Conservation (phyloP, 1,139 yeast genomes). For the Lodderomyces theae region DNA sequence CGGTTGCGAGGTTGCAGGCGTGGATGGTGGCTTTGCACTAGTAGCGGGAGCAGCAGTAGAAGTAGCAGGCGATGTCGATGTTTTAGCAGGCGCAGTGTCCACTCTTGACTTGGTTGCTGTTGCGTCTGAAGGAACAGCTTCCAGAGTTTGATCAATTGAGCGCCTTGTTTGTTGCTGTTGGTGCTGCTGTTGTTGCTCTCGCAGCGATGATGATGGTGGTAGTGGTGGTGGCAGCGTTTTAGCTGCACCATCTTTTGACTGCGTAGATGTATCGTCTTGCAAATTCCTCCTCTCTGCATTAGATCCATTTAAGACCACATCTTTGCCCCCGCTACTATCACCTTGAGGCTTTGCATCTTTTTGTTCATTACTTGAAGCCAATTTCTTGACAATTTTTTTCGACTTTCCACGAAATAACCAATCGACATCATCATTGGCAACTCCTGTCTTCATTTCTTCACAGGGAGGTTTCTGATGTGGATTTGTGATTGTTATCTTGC, state of each 20-base stretch:
- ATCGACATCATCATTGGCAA: slow-evolving; percentile 70
- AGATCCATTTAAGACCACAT: neutral
- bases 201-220: no score
- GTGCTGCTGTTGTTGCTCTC: neutral
- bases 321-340: neutral
- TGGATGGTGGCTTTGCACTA: slow-evolving; percentile 1
- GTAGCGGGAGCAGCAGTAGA: slow-evolving; percentile 6
- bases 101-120: neutral
- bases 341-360: slow-evolving; percentile 5
- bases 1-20: slow-evolving; percentile 4
- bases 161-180: slow-evolving; percentile 1
- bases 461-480: slow-evolving; percentile 7
- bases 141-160: neutral
- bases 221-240: no score
- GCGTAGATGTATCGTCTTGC: neutral
- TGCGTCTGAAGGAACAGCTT: neutral
- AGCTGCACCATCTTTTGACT: neutral
- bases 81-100: neutral
- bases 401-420: slow-evolving; percentile 71
- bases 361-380: slow-evolving; percentile 17
- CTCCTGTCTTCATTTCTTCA: slow-evolving; percentile 44
- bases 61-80: slow-evolving; percentile 6
- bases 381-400: slow-evolving; percentile 51
- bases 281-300: neutral
- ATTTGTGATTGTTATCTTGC: slow-evolving; percentile 5